Base-by-base conservation (phyloP, 345 rosid genomes). In the Lumnitzera racemosa region DNA sequence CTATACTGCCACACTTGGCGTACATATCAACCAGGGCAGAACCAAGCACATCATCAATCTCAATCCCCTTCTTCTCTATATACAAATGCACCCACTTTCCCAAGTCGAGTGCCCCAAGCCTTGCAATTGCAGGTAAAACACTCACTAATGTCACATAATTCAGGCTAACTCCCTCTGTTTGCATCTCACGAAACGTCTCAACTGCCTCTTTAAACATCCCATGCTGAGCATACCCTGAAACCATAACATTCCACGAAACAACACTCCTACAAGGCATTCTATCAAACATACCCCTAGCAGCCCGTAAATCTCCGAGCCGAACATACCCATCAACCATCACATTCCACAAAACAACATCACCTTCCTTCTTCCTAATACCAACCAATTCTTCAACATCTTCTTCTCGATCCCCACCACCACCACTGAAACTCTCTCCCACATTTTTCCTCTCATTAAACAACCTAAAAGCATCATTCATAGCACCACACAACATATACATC, bases 21-120 rank as follows among this genome's bases (percentile, higher is more conserved):
- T 89, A 86, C 94, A 86, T 82, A 64, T 89, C 94, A 53, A 86
- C 80, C 58, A 89, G 64, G 57, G 89, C 90, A 49, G 87, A 86
- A 55, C 87, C 87, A 51, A 84, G 87, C 55, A 78, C 81, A 57
- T 78, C 89, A 59, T 84, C 80, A 12, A 80, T 70, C 75, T 61
- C 65, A 51, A 82, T 74, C 15, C 59, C 66, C 24, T 70, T 78
- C 52, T 48, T 81, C 51, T 76, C 78, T 3, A 81, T 86, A 68
- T 70, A 86, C n/a, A 76, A 72, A 75, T 83, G 89, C 68, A 89
- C 75, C 89, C 87, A 84, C 59, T 86, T 74, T 11, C 94, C 96
- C 47, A 79, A 24, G 23, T 84, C 89, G 12, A 82, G 73, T 0
- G 74, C 81, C 51, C 91, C 91, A 0, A 80, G 66, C 3, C 85